Evolutionary conservation across 2,329 filamentous ascomycete species (phyloP).

Genomic region (Penicillium rolfsii): DNA sequence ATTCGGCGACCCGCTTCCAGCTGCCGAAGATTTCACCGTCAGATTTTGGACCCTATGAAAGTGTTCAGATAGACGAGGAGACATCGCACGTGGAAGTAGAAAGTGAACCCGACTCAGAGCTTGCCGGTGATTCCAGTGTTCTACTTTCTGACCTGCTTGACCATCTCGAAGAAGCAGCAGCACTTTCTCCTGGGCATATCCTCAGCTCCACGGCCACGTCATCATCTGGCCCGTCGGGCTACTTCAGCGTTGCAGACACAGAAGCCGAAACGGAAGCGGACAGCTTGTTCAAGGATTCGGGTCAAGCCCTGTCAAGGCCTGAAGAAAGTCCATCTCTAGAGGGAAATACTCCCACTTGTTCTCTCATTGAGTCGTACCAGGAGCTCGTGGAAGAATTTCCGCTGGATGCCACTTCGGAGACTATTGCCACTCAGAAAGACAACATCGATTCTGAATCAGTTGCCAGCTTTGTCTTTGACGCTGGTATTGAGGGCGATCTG

Average conservation of each 20-base stretch:
- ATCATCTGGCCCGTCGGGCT: constrained; percentile 2
- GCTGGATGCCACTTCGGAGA: not conserved
- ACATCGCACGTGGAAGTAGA: not conserved
- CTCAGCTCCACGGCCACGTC: not conserved
- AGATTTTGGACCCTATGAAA: constrained; percentile 6
- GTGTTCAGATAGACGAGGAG: not conserved
- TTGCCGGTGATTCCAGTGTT: constrained; percentile 1
- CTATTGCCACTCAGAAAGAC: not conserved
- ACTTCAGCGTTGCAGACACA: constrained; percentile 4
- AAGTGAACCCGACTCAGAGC: not conserved
- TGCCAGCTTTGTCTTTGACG: not conserved
- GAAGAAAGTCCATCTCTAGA: not conserved
- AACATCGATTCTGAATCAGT: not conserved
- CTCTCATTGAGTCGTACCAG: constrained; percentile 11
- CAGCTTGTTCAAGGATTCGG: not conserved
- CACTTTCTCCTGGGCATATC: not conserved
- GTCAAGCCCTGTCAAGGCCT: not conserved
- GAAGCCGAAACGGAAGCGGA: not conserved
- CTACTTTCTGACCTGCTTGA: constrained; percentile 16
- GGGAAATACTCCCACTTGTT: not conserved
- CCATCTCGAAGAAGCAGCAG: constrained; percentile 10
- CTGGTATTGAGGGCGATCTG: not conserved
- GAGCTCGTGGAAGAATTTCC: constrained; percentile 5
- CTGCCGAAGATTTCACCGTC: constrained; percentile 14
- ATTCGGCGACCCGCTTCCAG: constrained; percentile 6